Evolutionary conservation across 2,329 filamentous ascomycete genomes (phyloP).

Genomic region (Penicillium occitanis): DNA sequence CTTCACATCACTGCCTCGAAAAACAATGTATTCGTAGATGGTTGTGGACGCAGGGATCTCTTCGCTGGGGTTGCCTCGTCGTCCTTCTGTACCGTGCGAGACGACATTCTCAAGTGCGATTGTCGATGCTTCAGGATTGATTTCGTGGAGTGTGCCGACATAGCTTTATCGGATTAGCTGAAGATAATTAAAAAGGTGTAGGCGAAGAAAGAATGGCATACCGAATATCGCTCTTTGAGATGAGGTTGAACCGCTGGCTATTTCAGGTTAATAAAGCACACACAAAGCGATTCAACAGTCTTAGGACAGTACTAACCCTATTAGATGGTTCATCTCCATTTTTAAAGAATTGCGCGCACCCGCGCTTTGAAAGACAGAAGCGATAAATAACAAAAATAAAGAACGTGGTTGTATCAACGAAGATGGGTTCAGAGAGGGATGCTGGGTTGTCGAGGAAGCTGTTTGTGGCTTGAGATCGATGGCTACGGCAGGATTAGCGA

Average conservation of each 20-base stretch:
- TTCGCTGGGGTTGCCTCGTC: constrained; percentile 72
- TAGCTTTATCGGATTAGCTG: constrained; percentile 60
- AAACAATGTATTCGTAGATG: constrained; percentile 98
- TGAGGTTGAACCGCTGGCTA: constrained; percentile 91
- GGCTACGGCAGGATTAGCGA: constrained; percentile 21
- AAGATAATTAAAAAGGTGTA: neutral
- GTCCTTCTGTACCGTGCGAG: constrained; percentile 91
- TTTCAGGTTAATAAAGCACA: constrained; percentile 38
- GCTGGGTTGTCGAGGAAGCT: constrained; percentile 20
- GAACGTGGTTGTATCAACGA: constrained; percentile 22
- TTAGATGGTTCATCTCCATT: constrained; percentile 53
- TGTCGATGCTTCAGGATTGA: constrained; percentile 95
- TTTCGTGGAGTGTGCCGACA: constrained; percentile 92
- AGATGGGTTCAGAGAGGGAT: constrained; percentile 29
- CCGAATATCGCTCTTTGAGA: constrained; percentile 97
- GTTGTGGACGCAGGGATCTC: constrained; percentile 82
- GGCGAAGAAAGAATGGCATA: constrained; percentile 48
- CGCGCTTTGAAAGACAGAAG: constrained; percentile 26
- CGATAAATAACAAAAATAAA: constrained; percentile 23
- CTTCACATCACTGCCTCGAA: constrained; percentile 97
- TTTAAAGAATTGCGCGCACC: constrained; percentile 37
- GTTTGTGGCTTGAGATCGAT: constrained; percentile 25
- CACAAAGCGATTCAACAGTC: constrained; percentile 30
- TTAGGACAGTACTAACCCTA: constrained; percentile 41
- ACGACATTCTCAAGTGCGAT: constrained; percentile 96